Base-by-base conservation (phyloP, 768 basidiomycete genomes). In the Tubosaeta brunneosetosa region DNA sequence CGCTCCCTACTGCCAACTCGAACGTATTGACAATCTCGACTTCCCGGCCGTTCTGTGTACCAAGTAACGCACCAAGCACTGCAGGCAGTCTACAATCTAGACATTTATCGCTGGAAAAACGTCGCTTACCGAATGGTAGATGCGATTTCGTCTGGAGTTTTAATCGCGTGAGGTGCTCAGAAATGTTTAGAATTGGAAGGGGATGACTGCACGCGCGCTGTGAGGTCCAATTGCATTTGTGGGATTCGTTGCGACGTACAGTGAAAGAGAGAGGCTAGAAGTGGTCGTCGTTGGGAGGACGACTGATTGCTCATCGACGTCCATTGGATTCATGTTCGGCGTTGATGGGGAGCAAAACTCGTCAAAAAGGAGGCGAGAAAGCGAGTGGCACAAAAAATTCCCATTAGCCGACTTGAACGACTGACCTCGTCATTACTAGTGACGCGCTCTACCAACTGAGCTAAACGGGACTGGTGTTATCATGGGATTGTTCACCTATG, bases 11-110 rank as follows among this genome's bases (percentile, higher is more conserved):
- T 6, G 88, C 86, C 44, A 98, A 76, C 66, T 99, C 97, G 65
- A 98, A 99, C 10, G 91, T 88, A 63, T 97, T 99, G 53, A 95
- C 88, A 64, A 99, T 94, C 71, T 98, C 94, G 25, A 99, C 88
- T 62, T 97, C 91, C 55, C 94, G 83, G 19, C 94, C 94, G 61
- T 83, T 86, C 68, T 97, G 94, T 3, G 91, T 94, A 12, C 97
- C 97, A 29, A 99, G 81, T 4, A 99, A 77, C 13, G 91, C 95
- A 11, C 97, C 97, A 51, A 97, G 74, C 43, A 97, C 97, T 97
- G 58, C 36, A 29, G 13, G n/a, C 25, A 11, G 36, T 57, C 7
- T 38, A 11, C 4, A 29, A 12, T 37, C 37, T 55, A 31, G 33
- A 16, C 34, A 38, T 17, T 33, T 22, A 13, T 46, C 22, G 22